These are phyloP conservation scores for Penicillium bovifimosum DNA, from an alignment of 495 filamentous ascomycete species.

Conservation along the genomic window DNA sequence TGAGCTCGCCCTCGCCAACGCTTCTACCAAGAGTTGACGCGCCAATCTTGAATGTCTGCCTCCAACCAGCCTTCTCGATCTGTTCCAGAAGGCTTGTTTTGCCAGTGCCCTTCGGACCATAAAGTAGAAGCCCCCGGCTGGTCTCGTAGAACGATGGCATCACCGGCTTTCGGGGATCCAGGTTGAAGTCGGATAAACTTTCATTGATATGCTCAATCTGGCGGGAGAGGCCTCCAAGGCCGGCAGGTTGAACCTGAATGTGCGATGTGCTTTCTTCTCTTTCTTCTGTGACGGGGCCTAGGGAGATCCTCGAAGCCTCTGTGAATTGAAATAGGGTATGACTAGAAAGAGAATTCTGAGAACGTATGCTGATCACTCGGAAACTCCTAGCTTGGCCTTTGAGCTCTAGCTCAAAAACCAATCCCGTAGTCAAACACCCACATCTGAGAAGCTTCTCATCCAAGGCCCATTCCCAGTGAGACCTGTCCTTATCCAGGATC, in stretches of 20 bases:
- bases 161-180: constrained; percentile 20
- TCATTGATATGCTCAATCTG: constrained; percentile 64
- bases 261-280: constrained; percentile 10
- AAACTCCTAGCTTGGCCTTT: constrained; percentile 44
- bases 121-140: constrained; percentile 60
- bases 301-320: constrained; percentile 30
- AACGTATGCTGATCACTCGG: constrained; percentile 33
- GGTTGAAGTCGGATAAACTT: constrained; percentile 55
- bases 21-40: constrained; percentile 47
- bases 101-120: constrained; percentile 79
- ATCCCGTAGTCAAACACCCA: constrained; percentile 36
- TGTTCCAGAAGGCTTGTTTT: constrained; percentile 66
- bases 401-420: constrained; percentile 44
- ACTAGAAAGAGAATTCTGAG: constrained; percentile 14
- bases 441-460: constrained; percentile 51
- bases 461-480: constrained; percentile 61
- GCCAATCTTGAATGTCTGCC: constrained; percentile 56
- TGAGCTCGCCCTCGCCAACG: constrained; percentile 38
- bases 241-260: constrained; percentile 26
- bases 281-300: constrained; percentile 22
- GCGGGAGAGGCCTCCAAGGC: constrained; percentile 58
- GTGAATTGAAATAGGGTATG: constrained; percentile 37
- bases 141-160: constrained; percentile 42
- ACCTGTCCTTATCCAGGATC: constrained; percentile 40
- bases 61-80: constrained; percentile 65